A percentile compares a stretch with the other conserved stretches of the same genome.
phyloP scores from a whole-genome alignment of 192 early-diverging fungal species.

The Coemansia guatemalensis region DNA sequence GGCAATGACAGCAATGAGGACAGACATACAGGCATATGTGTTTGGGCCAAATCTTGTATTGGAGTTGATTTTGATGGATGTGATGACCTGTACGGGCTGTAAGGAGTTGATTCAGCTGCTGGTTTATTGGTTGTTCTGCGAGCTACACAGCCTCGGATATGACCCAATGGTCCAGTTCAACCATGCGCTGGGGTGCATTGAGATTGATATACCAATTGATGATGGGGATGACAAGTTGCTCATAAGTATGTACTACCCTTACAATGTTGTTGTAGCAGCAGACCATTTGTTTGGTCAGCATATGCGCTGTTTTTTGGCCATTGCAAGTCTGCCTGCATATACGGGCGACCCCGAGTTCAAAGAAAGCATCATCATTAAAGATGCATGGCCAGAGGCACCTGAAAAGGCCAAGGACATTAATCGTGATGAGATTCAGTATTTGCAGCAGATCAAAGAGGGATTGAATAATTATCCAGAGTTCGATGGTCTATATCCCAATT shows the following conservation, averaged over 20 bases:
- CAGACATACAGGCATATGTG: neutral
- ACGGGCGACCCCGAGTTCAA: too few species aligned
- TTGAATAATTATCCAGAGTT: neutral
- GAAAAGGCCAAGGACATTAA: too few species aligned
- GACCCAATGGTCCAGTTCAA: conserved; percentile 4
- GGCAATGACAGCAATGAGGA: neutral
- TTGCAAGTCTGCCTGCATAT: neutral
- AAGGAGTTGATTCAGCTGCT: conserved; percentile 5
- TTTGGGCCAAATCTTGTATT: conserved; percentile 1
- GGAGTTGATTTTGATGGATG: conserved; percentile 2
- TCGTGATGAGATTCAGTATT: too few species aligned
- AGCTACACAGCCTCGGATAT: conserved; percentile 1
- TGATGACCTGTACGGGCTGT: neutral
- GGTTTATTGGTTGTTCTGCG: conserved; percentile 8
- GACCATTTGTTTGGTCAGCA: too few species aligned
- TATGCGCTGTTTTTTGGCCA: neutral
- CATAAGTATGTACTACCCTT: neutral
- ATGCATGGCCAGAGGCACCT: too few species aligned
- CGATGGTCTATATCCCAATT: conserved; percentile 4
- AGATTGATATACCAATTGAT: neutral
- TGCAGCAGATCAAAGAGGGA: neutral
- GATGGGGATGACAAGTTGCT: too few species aligned
- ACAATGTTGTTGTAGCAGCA: neutral
- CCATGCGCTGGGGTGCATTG: neutral
- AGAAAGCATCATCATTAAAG: too few species aligned